Evolutionary conservation across 148 eudicot species (phyloP), one percentile per base, ranked within the genome.

Genomic region (Suaeda aralocaspica): DNA sequence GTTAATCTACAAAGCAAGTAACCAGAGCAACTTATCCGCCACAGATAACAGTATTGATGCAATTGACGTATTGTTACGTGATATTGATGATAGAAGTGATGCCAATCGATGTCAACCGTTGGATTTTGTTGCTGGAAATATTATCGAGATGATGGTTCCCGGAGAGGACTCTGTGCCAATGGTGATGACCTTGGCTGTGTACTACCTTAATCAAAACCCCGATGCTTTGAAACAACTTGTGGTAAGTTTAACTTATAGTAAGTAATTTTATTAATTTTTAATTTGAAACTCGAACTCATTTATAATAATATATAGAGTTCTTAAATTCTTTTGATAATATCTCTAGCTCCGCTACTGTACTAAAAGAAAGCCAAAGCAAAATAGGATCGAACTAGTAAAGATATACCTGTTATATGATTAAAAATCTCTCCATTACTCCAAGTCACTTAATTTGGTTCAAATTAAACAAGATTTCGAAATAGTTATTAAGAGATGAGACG

Each of bases 121-220:
- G 69, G 91, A 93, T 75, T 79, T 79, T 59, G 81, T 93, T 51
- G 83, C 92, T 9, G 94, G 84, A 60, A 93, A 93, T 70, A 87
- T 93, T 50, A 70, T 93, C 42, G 98, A 90, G 86, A 90, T 93
- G 95, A 93, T 93, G 96, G 86, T 93, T 68, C 96, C 98, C 0
- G 98, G 98, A 24, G 96, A 93, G 69, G 98, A 93, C 69, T 88
- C 98, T 0, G 94, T 93, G 50, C 98, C 98, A 0, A 88, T 86
- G 86, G 82, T 85, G n/a, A 90, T 90, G 87, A 90, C 98, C 36
- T 78, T 93, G 21, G 98, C 96, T 24, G 86, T 93, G 69, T 88
- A 93, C 76, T 93, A 77, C 75, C 90, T 93, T 46, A 82, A 80
- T 64, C 91, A 93, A 72, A 88, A 70, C 81, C 95, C 98, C 41